These are phyloP conservation scores for Microsporum canis DNA, from an alignment of 2,329 filamentous ascomycete genomes.

Conservation along the genomic window DNA sequence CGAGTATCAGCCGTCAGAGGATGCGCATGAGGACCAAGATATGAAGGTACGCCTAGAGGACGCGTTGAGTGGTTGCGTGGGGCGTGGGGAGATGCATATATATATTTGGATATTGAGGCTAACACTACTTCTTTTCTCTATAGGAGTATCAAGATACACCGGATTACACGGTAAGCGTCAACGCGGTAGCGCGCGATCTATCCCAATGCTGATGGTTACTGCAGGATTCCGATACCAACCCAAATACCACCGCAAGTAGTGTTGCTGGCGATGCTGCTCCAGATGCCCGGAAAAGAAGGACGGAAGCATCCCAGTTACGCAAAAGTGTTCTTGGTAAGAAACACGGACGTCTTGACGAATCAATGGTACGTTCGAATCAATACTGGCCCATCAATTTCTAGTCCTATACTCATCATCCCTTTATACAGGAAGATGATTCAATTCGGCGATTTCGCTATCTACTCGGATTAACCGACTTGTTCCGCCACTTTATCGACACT, in stretches of 20 bases:
- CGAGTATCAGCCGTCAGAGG: conserved; percentile 25
- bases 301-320: conserved; percentile 78
- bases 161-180: conserved; percentile 45
- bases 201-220: conserved; percentile 3
- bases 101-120: neutral
- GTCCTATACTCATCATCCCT: conserved; percentile 12
- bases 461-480: conserved; percentile 86
- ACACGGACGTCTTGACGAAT: conserved; percentile 81
- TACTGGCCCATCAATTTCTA: neutral
- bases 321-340: conserved; percentile 92
- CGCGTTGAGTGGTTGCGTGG: conserved; percentile 13
- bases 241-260: conserved; percentile 66
- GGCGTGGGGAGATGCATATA: neutral
- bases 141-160: conserved; percentile 48
- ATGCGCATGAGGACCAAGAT: conserved; percentile 29
- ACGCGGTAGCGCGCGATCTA: conserved; percentile 3
- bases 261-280: conserved; percentile 59
- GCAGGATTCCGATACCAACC: conserved; percentile 54
- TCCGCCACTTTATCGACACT: conserved; percentile 96
- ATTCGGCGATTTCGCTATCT: conserved; percentile 91
- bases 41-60: conserved; percentile 34
- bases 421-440: conserved; percentile 72
- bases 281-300: conserved; percentile 75
- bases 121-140: conserved; percentile 2
- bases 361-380: conserved; percentile 51